Evolutionary conservation across 2,329 filamentous ascomycete species (phyloP).

Genomic region (Cercospora sp.): DNA sequence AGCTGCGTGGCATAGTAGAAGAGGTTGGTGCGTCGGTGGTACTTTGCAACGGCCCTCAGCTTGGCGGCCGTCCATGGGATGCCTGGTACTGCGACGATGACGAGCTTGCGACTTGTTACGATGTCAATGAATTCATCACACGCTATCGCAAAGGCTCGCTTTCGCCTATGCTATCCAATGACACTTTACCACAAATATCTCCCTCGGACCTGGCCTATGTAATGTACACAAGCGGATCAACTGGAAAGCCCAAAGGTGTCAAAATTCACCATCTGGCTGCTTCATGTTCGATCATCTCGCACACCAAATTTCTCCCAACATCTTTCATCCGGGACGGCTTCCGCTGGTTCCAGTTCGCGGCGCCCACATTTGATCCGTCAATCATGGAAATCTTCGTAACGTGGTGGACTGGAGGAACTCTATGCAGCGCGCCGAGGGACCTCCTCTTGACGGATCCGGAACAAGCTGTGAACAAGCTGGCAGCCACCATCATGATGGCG

Average conservation of each 20-base stretch:
- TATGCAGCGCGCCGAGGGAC: slow-evolving; percentile 21
- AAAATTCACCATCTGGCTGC: slow-evolving; percentile 19
- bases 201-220: slow-evolving; percentile 32
- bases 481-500: slow-evolving; percentile 21
- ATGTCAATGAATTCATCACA: slow-evolving; percentile 17
- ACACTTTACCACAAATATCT: slow-evolving; percentile 8
- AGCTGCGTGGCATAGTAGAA: slow-evolving; percentile 20
- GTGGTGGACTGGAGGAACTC: slow-evolving; percentile 24
- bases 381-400: slow-evolving; percentile 29
- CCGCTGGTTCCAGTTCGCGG: slow-evolving; percentile 25
- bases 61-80: slow-evolving; percentile 20
- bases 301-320: slow-evolving; percentile 17
- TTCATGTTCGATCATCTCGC: slow-evolving; percentile 20
- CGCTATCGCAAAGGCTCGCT: not conserved
- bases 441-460: slow-evolving; percentile 19
- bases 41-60: slow-evolving; percentile 16
- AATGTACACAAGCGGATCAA: slow-evolving; percentile 33
- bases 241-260: slow-evolving; percentile 31
- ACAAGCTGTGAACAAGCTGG: slow-evolving; percentile 17
- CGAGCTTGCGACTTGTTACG: slow-evolving; percentile 18
- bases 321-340: slow-evolving; percentile 18
- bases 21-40: slow-evolving; percentile 19
- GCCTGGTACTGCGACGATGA: slow-evolving; percentile 25
- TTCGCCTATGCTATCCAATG: not conserved
- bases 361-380: slow-evolving; percentile 22